Conservation (phyloP, 768 basidiomycete genomes). For the Coprinopsis cinerea region DNA sequence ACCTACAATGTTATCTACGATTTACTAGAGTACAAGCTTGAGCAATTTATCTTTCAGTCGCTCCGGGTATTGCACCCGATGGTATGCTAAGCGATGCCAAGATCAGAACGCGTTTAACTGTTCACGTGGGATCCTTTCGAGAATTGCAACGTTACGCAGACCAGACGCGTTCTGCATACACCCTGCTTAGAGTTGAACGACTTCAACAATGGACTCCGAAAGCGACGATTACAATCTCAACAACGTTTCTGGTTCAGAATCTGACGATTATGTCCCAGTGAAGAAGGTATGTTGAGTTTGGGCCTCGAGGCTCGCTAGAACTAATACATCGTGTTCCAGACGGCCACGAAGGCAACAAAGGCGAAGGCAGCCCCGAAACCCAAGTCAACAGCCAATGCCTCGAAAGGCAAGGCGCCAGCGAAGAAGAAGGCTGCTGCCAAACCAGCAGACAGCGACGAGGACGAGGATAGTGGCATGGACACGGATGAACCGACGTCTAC, state of each 20-base stretch:
- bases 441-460: slow-evolving; percentile 17
- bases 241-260: slow-evolving; percentile 54
- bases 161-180: slow-evolving; percentile 5
- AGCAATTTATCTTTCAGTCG: too few species aligned
- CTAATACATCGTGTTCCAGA: slow-evolving; percentile 17
- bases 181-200: not conserved
- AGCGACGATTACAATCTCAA: slow-evolving; percentile 63
- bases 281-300: slow-evolving; percentile 40
- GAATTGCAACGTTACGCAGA: not conserved
- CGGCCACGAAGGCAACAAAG: slow-evolving; percentile 30
- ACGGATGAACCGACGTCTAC: slow-evolving; percentile 28
- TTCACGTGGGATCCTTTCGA: not conserved
- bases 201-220: slow-evolving; percentile 59
- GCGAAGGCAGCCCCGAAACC: slow-evolving; percentile 27
- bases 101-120: slow-evolving; percentile 5
- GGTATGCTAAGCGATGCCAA: not conserved
- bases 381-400: slow-evolving; percentile 32
- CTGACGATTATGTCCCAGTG: slow-evolving; percentile 60
- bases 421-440: slow-evolving; percentile 56
- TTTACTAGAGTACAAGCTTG: too few species aligned
- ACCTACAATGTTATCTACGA: not conserved
- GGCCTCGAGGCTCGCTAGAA: slow-evolving; percentile 12
- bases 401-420: slow-evolving; percentile 46
- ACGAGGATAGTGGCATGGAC: slow-evolving; percentile 53
- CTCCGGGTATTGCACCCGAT: not conserved